Evolutionary conservation across 2,329 filamentous ascomycete genomes (phyloP).

Genomic region (Penicillium oxalicum): DNA sequence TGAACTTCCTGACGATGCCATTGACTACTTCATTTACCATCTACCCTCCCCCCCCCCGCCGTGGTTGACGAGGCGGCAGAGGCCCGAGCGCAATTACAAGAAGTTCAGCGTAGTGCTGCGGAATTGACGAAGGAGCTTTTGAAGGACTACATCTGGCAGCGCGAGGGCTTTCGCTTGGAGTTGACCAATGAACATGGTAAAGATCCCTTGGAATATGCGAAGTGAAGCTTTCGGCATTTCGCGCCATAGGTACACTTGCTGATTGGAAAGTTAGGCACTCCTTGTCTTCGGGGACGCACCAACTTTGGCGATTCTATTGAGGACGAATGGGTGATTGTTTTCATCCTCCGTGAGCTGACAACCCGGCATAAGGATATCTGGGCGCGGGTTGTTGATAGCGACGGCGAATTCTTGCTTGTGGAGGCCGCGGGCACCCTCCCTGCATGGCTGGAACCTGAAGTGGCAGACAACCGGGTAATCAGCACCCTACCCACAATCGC

Average conservation of each 20-base stretch:
- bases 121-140: slow-evolving; percentile 60
- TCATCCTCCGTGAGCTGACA: slow-evolving; percentile 75
- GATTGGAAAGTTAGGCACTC: slow-evolving; percentile 34
- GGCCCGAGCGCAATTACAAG: slow-evolving; percentile 58
- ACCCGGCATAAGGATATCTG: slow-evolving; percentile 67
- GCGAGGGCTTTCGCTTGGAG: slow-evolving; percentile 70
- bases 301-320: slow-evolving; percentile 93
- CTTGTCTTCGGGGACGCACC: slow-evolving; percentile 67
- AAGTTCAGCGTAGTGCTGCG: slow-evolving; percentile 62
- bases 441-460: slow-evolving; percentile 84
- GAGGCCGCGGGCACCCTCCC: slow-evolving; percentile 87
- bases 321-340: slow-evolving; percentile 96
- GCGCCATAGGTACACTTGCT: slow-evolving; percentile 5
- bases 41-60: slow-evolving; percentile 53
- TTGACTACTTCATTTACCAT: slow-evolving; percentile 77
- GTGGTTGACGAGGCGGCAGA: slow-evolving; percentile 49
- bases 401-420: slow-evolving; percentile 91
- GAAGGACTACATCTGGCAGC: slow-evolving; percentile 93
- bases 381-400: slow-evolving; percentile 76
- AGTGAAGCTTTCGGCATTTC: background rate
- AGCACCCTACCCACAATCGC: background rate
- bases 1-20: slow-evolving; percentile 70
- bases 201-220: slow-evolving; percentile 11
- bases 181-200: slow-evolving; percentile 56
- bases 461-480: slow-evolving; percentile 68